Evolutionary conservation across 2,329 filamentous ascomycete species (phyloP).

Genomic region (Ilyonectria robusta): DNA sequence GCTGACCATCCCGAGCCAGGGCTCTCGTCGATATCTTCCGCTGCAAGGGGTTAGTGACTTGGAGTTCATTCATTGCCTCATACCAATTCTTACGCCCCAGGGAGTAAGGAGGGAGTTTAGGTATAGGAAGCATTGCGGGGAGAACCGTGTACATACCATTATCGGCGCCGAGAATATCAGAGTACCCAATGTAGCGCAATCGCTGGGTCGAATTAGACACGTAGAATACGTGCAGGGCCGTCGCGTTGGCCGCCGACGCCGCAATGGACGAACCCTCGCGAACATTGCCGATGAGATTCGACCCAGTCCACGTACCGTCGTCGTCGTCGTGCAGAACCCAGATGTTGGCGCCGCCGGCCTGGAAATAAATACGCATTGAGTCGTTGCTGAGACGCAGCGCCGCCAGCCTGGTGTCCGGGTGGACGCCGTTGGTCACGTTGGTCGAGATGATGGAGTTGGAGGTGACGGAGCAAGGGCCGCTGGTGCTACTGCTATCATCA

Average conservation of each 20-base stretch:
- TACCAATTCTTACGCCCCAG: too few relatives aligned
- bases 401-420: slow-evolving; percentile 34
- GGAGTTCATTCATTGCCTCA: neutral
- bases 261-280: slow-evolving; percentile 30
- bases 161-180: slow-evolving; percentile 17
- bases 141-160: slow-evolving; percentile 9
- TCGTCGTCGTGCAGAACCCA: slow-evolving; percentile 28
- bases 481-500: neutral
- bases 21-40: slow-evolving; percentile 22
- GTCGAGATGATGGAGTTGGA: slow-evolving; percentile 39
- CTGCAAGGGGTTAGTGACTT: slow-evolving; percentile 9
- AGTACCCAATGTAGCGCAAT: slow-evolving; percentile 27
- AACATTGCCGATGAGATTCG: slow-evolving; percentile 19
- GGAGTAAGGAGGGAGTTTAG: too few relatives aligned
- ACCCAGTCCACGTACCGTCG: slow-evolving; percentile 18
- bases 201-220: slow-evolving; percentile 28
- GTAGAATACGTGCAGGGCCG: slow-evolving; percentile 32
- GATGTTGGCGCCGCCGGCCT: slow-evolving; percentile 32
- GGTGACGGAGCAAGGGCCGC: slow-evolving; percentile 23
- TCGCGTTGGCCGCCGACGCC: slow-evolving; percentile 22
- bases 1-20: slow-evolving; percentile 31
- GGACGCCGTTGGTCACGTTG: slow-evolving; percentile 29
- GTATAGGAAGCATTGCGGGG: too few relatives aligned
- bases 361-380: slow-evolving; percentile 35
- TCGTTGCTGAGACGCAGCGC: slow-evolving; percentile 31